Base-by-base conservation (phyloP, 495 filamentous ascomycete genomes). In the Penicillium desertorum region DNA sequence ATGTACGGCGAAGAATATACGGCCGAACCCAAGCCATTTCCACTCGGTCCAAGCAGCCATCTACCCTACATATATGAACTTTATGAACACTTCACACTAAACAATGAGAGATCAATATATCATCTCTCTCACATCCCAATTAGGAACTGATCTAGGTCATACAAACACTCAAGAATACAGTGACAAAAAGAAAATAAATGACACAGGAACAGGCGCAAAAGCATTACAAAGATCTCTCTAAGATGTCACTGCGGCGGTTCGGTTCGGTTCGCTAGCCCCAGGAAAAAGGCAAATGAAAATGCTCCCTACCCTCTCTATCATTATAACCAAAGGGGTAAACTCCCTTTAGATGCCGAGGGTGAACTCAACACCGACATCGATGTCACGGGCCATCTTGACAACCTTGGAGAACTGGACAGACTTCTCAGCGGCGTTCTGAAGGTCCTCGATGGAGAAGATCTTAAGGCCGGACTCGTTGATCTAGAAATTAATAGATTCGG, bases 381-480 rank as follows among this genome's bases (percentile, higher is more conserved):
- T 96, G 67, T 97, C 94, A 61, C 94, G 89, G 69, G 92, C 92
- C 90, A 96, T 89, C 85, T 97, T 98, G 63, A 98, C 95, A 48
- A 98, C 89, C 83, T 96, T 98, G 56, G 91, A 96, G 72, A 98
- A 92, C 77, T 98, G 94, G 67, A 98, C 94, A 2, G 91, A 88
- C 82, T 96, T 98, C 84, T 98, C 95, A 55, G 94, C 94, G 48
- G 94, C 95, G 71, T 75, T 93, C 78, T 98, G 95, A 61, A 98
- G 84, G 79, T 98, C 95, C 68, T 98, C 94, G 60, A 98, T 97
- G 53, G 89, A 95, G 83, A 98, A 98, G 77, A 98, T 98, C 87
- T 98, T 98, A 66, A 98, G 83, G 62, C 95, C 94, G 47, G 92
- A 95, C 66, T 98, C 92, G 79, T 96, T 96, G 79, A 98, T 92